Evolutionary conservation across 345 rosid species (phyloP), one percentile per base, ranked within the genome.

Genomic region (Hirschfeldia incana): DNA sequence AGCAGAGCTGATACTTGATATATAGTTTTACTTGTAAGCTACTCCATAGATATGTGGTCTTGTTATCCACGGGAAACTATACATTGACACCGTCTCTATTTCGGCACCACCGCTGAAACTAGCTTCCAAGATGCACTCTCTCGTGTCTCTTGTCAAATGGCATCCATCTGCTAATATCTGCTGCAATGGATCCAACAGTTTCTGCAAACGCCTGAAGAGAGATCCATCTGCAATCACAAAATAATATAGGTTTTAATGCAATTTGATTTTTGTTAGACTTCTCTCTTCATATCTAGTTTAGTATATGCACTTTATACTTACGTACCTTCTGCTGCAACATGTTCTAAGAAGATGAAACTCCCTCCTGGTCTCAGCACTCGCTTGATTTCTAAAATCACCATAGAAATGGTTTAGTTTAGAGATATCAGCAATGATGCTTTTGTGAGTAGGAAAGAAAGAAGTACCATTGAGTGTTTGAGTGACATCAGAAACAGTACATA

Each of bases 301-400:
- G n/a, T n/a, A n/a, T n/a, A n/a, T n/a, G n/a, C n/a, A n/a, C n/a
- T n/a, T n/a, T n/a, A n/a, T 17, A 30, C 63, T 26, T 37, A 11
- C 5, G 15, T 79, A 94, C 97, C 97, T 87, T 88, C 34, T 66
- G 98, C 97, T 30, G 94, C 94, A 65, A 92, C 91, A 75, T 94
- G 96, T 83, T 94, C 98, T 67, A 94, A 84, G 69, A 94, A 92
- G 42, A 92, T n/a, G 85, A 86, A 94, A 53, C 30, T 34, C 51
- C 94, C 97, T 32, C 89, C 94, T 33, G 94, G 97, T 83, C 87
- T 90, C 28, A 94, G 84, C 83, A 90, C 96, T 74, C 98, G 85
- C 81, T 84, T 86, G 75, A 91, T 87, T 89, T 94, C 98, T 93
- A 71, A 53, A 49, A 27, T 15, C 44, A 65, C 69, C 57, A 30